Conservation (phyloP, 345 rosid species). For the Moricandia arvensis region DNA sequence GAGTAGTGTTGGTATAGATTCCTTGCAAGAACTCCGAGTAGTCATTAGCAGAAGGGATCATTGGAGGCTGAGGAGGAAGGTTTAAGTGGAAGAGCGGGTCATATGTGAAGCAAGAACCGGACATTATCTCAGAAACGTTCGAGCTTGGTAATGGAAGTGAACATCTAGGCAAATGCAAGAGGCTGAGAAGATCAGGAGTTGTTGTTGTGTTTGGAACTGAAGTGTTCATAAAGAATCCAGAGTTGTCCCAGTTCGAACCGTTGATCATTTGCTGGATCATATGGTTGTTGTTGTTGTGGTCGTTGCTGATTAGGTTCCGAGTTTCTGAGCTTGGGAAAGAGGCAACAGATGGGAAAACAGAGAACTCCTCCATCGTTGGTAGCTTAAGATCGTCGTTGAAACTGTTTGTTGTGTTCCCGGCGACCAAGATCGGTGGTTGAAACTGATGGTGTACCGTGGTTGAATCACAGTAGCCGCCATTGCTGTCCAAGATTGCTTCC, state of each 20-base stretch:
- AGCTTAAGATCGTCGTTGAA: constrained; percentile 40
- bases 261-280: constrained; percentile 41
- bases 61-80: constrained; percentile 61
- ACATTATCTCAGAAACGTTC: constrained; percentile 33
- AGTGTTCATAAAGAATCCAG: constrained; percentile 34
- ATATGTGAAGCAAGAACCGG: constrained; percentile 44
- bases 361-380: constrained; percentile 38
- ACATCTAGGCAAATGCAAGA: constrained; percentile 51
- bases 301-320: constrained; percentile 6
- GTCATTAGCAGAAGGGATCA: constrained; percentile 26
- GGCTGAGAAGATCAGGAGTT: constrained; percentile 64
- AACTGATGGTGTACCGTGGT: neutral
- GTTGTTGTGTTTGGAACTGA: constrained; percentile 27
- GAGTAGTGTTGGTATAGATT: constrained; percentile 28
- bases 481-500: constrained; percentile 25
- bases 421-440: constrained; percentile 10
- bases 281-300: constrained; percentile 25
- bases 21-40: constrained; percentile 40
- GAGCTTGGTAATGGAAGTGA: constrained; percentile 43
- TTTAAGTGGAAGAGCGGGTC: constrained; percentile 58
- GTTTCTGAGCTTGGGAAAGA: constrained; percentile 1
- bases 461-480: constrained; percentile 14
- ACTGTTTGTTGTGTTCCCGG: constrained; percentile 4
- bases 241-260: constrained; percentile 32
- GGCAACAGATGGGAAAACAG: constrained; percentile 9